Conservation (phyloP, 306 rosid genomes). For the Benincasa hispida region DNA sequence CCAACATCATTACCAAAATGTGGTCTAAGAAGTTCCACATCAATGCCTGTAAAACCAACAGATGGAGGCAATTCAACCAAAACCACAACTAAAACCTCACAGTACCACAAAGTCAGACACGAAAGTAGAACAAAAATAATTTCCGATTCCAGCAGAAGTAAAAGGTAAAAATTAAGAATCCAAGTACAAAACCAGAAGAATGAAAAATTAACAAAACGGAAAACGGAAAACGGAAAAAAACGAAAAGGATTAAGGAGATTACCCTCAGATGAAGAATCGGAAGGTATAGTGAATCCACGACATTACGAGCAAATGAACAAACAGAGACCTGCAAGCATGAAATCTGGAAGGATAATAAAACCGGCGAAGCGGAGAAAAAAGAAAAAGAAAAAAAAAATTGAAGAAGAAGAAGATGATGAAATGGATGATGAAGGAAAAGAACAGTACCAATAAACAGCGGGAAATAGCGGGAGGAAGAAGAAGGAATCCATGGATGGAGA, state of each 20-base stretch:
- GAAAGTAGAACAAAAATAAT: not conserved
- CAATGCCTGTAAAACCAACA: not conserved
- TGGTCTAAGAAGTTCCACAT: not conserved
- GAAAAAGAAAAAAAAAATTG: not conserved
- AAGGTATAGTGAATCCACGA: slow-evolving; percentile 29
- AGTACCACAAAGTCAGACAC: not conserved
- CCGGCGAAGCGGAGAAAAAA: not conserved
- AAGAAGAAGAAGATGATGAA: not conserved
- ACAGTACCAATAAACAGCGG: slow-evolving; percentile 34
- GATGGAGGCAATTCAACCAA: not conserved
- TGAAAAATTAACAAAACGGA: not conserved
- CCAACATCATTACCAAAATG: not conserved
- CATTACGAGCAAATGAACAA: slow-evolving; percentile 32
- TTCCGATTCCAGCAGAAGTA: not conserved
- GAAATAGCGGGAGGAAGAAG: slow-evolving; percentile 27
- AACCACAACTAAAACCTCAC: not conserved
- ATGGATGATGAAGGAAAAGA: slow-evolving; percentile 3
- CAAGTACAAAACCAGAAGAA: not conserved
- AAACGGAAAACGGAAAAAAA: not conserved
- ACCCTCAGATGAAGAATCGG: slow-evolving; percentile 69
- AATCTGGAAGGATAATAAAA: not conserved
- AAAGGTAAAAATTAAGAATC: not conserved
- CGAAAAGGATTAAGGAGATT: slow-evolving; percentile 6
- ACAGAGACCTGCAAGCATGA: slow-evolving; percentile 30
- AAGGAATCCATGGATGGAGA: slow-evolving; percentile 38